Percentiles rank a stretch among this genome's conserved stretches.
phyloP scores from a whole-genome alignment of 768 basidiomycete genomes.

The Suillus discolor region DNA sequence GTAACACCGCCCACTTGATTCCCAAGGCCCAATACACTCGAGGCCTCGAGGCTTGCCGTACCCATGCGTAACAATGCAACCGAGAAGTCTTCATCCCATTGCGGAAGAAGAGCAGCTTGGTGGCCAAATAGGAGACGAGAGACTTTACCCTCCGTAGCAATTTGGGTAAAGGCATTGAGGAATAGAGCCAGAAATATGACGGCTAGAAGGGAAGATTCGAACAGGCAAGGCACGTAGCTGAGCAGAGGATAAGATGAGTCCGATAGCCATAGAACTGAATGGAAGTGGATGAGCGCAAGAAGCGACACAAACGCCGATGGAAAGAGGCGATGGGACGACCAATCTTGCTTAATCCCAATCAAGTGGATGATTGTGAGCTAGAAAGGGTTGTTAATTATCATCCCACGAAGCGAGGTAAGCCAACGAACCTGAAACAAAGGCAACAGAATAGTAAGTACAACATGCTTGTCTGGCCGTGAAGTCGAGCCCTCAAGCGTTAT shows the following conservation, averaged over 20 bases:
- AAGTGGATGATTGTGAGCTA: slow-evolving; percentile 67
- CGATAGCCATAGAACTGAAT: slow-evolving; percentile 55
- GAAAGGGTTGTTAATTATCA: slow-evolving; percentile 6
- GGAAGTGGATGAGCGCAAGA: slow-evolving; percentile 67
- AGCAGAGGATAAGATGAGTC: slow-evolving; percentile 63
- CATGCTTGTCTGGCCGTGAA: slow-evolving; percentile 72
- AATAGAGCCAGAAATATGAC: slow-evolving; percentile 60
- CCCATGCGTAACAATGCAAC: slow-evolving; percentile 71
- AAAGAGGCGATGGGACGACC: slow-evolving; percentile 67
- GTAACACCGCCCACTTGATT: slow-evolving; percentile 69
- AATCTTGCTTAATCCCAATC: slow-evolving; percentile 62
- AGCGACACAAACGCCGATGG: slow-evolving; percentile 67
- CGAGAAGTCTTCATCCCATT: slow-evolving; percentile 73
- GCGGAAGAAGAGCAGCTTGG: slow-evolving; percentile 44
- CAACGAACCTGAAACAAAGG: slow-evolving; percentile 68
- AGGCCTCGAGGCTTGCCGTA: slow-evolving; percentile 75
- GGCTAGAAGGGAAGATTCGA: slow-evolving; percentile 63
- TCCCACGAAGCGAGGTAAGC: slow-evolving; percentile 3
- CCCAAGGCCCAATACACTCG: slow-evolving; percentile 67
- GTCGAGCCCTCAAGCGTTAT: slow-evolving; percentile 44
- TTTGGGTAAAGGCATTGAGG: slow-evolving; percentile 66
- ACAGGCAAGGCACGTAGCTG: slow-evolving; percentile 72
- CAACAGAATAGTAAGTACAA: slow-evolving; percentile 69
- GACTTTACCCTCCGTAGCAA: slow-evolving; percentile 62
- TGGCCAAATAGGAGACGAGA: slow-evolving; percentile 61